Percentiles rank a stretch among this genome's conserved stretches.
These are phyloP conservation scores for Amanita inopinata DNA, from an alignment of 768 basidiomycete species.

Conservation along the genomic window DNA sequence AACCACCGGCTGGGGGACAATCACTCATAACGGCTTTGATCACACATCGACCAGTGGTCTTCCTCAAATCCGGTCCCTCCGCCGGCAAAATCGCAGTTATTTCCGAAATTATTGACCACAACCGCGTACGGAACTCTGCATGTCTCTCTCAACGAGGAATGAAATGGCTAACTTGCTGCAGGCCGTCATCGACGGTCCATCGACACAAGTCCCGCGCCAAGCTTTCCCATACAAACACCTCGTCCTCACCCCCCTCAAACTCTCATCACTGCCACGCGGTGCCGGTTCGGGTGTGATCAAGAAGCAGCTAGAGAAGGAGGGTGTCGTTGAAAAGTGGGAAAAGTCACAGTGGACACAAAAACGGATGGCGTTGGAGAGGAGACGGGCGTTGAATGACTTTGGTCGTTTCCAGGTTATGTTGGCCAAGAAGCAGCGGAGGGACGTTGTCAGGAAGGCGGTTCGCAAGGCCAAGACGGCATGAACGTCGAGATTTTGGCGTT, in stretches of 20 bases:
- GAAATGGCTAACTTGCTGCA: slow-evolving; percentile 20
- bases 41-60: slow-evolving; percentile 55
- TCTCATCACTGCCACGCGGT: slow-evolving; percentile 78
- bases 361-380: slow-evolving; percentile 61
- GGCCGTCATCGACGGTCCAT: slow-evolving; percentile 95
- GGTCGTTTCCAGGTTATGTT: slow-evolving; percentile 83
- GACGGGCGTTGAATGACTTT: slow-evolving; percentile 81
- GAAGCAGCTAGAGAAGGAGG: slow-evolving; percentile 85
- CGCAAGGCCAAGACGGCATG: slow-evolving; percentile 43
- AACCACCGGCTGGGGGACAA: background rate
- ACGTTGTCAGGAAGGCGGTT: slow-evolving; percentile 63
- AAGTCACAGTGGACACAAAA: slow-evolving; percentile 83
- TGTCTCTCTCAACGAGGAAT: background rate
- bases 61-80: slow-evolving; percentile 81
- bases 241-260: slow-evolving; percentile 76
- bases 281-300: slow-evolving; percentile 76
- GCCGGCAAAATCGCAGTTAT: slow-evolving; percentile 91
- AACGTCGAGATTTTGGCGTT: too few species aligned
- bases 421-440: slow-evolving; percentile 81
- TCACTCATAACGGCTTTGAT: background rate
- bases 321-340: slow-evolving; percentile 80
- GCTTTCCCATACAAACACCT: slow-evolving; percentile 87
- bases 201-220: slow-evolving; percentile 87
- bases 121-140: slow-evolving; percentile 55
- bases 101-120: slow-evolving; percentile 98